Evolutionary conservation across 2,329 filamentous ascomycete genomes (phyloP), one percentile per base, ranked within the genome.

Genomic region (Rugonectria rugulosa): DNA sequence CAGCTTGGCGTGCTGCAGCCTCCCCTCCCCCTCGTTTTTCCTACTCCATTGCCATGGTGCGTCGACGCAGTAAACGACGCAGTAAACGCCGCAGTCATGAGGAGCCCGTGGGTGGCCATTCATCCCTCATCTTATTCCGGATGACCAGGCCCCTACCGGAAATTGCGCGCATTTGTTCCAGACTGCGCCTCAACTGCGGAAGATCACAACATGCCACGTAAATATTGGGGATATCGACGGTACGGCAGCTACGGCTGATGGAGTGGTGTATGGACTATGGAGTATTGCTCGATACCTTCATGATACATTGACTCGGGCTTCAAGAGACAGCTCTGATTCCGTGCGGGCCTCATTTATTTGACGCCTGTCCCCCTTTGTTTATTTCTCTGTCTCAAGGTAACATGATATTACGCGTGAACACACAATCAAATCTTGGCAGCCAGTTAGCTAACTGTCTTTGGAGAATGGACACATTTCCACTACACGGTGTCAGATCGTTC

Each of bases 11-110:
- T 27, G 29, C 43, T 40, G 45, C 34, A 40, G 26, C 15, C 34
- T 38, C 45, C 52, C 52, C 52, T 49, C 52, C 38, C 51, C 38
- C 51, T 48, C 51, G 21, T 37, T 26, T 17, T 21, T 26, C 26
- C 34, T 7, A 9, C 24, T 43, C n/a, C 45, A 26, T 27, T n/a
- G n/a, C 34, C 9, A 7, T 15, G 12, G 10, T 12, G 20, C 12
- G 5, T 29, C 40, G 21, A 29, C 26, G 20, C 37, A 41, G 11
- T 26, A 20, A 9, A n/a, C 10, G 17, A 5, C 23, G 45, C 26
- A 20, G 4, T 20, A 14, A 23, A 19, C 38, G 20, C 47, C 47
- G 40, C 47, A 34, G 24, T 50, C 29, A 50, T 42, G 36, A 49
- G 19, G 46, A 19, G 23, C 17, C 34, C 31, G n/a, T 23, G 36